A percentile compares a stretch with the other conserved stretches of the same genome.
Evolutionary conservation across 1,139 yeast genomes (phyloP).

Genomic region (Scheffersomyces insectosa): DNA sequence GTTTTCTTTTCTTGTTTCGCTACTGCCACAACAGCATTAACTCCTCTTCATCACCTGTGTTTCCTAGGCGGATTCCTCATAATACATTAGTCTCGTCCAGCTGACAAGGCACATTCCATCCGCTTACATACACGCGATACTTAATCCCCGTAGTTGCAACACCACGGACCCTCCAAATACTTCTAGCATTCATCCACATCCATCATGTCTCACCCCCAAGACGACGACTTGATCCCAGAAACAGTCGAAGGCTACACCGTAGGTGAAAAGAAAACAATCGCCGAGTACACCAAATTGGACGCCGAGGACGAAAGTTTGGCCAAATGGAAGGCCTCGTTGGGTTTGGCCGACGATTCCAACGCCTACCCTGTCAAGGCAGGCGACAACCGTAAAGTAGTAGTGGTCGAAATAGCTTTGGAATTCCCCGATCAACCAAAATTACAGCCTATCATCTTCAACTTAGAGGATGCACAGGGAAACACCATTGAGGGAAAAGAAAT

Average conservation of each 20-base stretch:
- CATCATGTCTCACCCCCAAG: conserved; percentile 21
- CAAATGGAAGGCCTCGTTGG: conserved; percentile 91
- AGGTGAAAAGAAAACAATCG: conserved; percentile 81
- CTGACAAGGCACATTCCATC: too few species aligned
- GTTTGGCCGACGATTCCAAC: conserved; percentile 55
- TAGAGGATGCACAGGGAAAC: conserved; percentile 57
- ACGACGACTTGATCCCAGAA: conserved; percentile 67
- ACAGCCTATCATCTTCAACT: conserved; percentile 60
- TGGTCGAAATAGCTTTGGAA: conserved; percentile 70
- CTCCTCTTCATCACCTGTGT: too few species aligned
- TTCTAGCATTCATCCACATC: background rate
- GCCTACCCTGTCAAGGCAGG: conserved; percentile 68
- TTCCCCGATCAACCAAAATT: conserved; percentile 61
- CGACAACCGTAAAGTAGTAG: conserved; percentile 76
- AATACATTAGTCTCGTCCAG: too few species aligned
- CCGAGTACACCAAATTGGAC: conserved; percentile 80
- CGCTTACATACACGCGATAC: too few species aligned
- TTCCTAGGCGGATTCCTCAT: too few species aligned
- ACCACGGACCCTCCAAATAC: too few species aligned
- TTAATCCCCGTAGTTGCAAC: too few species aligned
- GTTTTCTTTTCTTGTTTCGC: too few species aligned
- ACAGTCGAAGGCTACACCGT: conserved; percentile 71
- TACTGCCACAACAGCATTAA: too few species aligned
- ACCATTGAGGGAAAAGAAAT: conserved; percentile 52
- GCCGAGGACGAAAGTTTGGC: conserved; percentile 90